Evolutionary conservation across 768 basidiomycete species (phyloP), one percentile per base, ranked within the genome.

Genomic region (Termitomyces sp.): DNA sequence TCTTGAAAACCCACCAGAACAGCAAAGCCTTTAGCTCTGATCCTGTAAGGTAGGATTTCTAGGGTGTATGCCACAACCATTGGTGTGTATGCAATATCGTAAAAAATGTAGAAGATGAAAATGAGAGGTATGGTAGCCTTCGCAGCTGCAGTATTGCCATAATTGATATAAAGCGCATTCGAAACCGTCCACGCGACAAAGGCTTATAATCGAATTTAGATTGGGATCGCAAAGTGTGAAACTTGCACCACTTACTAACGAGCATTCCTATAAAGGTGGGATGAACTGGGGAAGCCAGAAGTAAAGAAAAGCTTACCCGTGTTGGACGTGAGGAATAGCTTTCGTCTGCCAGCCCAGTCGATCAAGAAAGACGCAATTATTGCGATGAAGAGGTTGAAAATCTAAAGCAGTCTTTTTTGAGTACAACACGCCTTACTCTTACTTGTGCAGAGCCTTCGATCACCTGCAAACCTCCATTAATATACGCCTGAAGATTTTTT

Each of bases 11-110:
- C 20, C 61, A 86, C 87, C 86, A 92, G 90, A 40, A 90, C 69
- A 7, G 89, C 86, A 63, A 91, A 87, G 0, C 91, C 91, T 67
- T 86, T 91, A 10, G 92, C 92, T 56, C 93, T 86, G 61, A 94
- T 86, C 61, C 78, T 80, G 73, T 85, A 92, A 0, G 92, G 92
- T 4, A 94, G 72, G 64, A 95, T 93, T 71, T 95, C 94, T 60
- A 94, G 76, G 6, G 83, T 81, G 65, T 85, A 82, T 5, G 79
- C 76, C 17, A 82, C 75, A 31, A 89, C 76, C 73, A 94, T 81
- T 5, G 92, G 91, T 1, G 87, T 87, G 70, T 92, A 92, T 32
- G 89, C 89, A 60, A 92, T 78, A 67, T 91, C 87, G 63, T 83
- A 83, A 63, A 80, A 81, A 62, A 79, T 72, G 61, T 76, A 81